These are phyloP conservation scores for Porcisia deanei DNA, from an alignment of 208 protist species.

Conservation along the genomic window DNA sequence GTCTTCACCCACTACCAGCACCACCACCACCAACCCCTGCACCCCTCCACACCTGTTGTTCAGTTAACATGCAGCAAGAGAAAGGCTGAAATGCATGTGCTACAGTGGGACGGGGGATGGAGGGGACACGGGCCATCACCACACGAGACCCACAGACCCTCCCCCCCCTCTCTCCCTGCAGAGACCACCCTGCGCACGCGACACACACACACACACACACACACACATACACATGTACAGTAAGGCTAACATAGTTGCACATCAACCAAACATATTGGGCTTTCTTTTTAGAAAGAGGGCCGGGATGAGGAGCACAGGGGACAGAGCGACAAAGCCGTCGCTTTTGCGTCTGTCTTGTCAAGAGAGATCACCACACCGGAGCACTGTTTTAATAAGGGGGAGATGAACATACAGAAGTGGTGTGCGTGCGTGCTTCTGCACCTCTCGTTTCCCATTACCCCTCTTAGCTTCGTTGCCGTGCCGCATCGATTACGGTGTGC, in stretches of 20 bases:
- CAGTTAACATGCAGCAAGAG: too few relatives aligned
- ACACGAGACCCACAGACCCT: too few relatives aligned
- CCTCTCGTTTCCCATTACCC: not conserved
- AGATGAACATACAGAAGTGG: not conserved
- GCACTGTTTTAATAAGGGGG: not conserved
- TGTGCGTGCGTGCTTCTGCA: not conserved
- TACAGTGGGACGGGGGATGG: too few relatives aligned
- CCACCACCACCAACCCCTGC: too few relatives aligned
- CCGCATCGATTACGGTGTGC: not conserved
- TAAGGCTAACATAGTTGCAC: not conserved
- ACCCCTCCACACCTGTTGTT: too few relatives aligned
- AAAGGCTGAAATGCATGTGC: too few relatives aligned
- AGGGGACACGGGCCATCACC: too few relatives aligned
- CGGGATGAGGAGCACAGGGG: not conserved
- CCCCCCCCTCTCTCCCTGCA: too few relatives aligned
- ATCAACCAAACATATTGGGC: not conserved
- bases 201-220: not conserved
- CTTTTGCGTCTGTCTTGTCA: not conserved
- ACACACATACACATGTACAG: not conserved
- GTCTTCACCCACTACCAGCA: too few relatives aligned
- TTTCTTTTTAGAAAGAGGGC: too few relatives aligned
- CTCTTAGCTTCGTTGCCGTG: not conserved
- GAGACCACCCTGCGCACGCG: too few relatives aligned
- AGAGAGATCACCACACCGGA: too few relatives aligned
- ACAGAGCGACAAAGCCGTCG: not conserved